Base-by-base conservation (phyloP, 371 early-diverging fungal genomes). In the Homolaphlyctis polyrhiza region DNA sequence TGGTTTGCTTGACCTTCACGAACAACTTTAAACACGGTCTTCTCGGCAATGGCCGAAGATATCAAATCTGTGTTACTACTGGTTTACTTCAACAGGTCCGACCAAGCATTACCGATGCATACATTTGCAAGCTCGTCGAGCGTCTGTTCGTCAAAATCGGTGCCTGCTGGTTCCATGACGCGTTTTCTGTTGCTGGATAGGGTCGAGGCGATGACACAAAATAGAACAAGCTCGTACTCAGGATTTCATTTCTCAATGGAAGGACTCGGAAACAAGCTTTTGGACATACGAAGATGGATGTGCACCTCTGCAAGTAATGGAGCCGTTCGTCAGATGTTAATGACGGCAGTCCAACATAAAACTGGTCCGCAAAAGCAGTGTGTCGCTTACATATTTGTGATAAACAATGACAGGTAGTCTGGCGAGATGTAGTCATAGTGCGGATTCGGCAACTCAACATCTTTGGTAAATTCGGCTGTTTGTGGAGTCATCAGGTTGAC, bases 391-490 rank as follows among this genome's bases (percentile, higher is more conserved):
- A 86, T 77, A 66, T 95, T 92, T 62, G 95, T 94, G 63, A 97
- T 90, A 66, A 95, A 93, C 47, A 96, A 72, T 64, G 86, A 87
- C 54, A 97, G 88, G 57, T 89, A 82, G 36, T 92, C 93, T 1
- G 97, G 94, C 23, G 83, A 82, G 28, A 97, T 92, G 73, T 91
- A 95, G 70, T 96, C 96, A 66, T 88, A 95, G 65, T 85, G 83
- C 8, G 96, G 95, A 70, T 91, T 91, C 2, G 86, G 74, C 1
- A 93, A 82, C 18, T 91, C 86, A 21, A 90, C 90, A 35, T 87
- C 79, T 52, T 90, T 89, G 49, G 92, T 87, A 39, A 93, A 74
- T 1, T 87, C 83, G 28, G 74, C 90, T 84, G 39, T 55, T 45
- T 25, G 4, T 0, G 39, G n/a, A n/a, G n/a, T n/a, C n/a, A n/a